Evolutionary conservation across 306 rosid genomes (phyloP).

Genomic region (Geum urbanum): DNA sequence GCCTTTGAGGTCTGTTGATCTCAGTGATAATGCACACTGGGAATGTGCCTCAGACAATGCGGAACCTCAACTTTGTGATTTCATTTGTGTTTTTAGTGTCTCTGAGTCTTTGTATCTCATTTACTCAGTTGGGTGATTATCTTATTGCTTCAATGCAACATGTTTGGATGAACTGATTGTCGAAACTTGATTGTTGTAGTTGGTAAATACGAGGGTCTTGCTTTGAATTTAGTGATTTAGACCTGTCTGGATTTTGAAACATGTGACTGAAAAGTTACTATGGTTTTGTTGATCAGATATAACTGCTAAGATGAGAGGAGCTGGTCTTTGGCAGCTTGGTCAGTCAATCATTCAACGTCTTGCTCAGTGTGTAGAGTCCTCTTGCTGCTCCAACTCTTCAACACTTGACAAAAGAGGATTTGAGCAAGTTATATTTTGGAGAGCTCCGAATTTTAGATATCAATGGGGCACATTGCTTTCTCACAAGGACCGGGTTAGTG

Average conservation of each 20-base stretch:
- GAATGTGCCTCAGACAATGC: too few relatives aligned
- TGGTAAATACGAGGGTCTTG: background rate
- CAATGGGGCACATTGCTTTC: too few relatives aligned
- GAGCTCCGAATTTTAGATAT: conserved; percentile 63
- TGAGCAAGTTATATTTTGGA: conserved; percentile 86
- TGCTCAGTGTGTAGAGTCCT: conserved; percentile 74
- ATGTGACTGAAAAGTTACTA: background rate
- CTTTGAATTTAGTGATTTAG: background rate
- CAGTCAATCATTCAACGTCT: conserved; percentile 81
- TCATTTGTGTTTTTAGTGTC: conserved; percentile 6
- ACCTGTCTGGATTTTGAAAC: too few relatives aligned
- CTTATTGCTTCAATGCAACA: background rate
- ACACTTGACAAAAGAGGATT: conserved; percentile 72
- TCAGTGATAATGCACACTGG: too few relatives aligned
- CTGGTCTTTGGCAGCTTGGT: conserved; percentile 37
- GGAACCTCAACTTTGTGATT: background rate
- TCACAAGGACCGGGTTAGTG: conserved; percentile 45
- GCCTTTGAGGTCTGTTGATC: too few relatives aligned
- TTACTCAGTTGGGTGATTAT: background rate
- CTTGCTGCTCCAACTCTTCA: conserved; percentile 92
- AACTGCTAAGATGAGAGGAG: conserved; percentile 19
- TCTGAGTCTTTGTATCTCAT: background rate
- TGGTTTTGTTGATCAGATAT: background rate
- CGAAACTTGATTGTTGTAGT: background rate
- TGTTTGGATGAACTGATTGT: background rate